phyloP scores from a whole-genome alignment of 192 early-diverging fungal genomes.

The Phlyctochytrium bullatum region DNA sequence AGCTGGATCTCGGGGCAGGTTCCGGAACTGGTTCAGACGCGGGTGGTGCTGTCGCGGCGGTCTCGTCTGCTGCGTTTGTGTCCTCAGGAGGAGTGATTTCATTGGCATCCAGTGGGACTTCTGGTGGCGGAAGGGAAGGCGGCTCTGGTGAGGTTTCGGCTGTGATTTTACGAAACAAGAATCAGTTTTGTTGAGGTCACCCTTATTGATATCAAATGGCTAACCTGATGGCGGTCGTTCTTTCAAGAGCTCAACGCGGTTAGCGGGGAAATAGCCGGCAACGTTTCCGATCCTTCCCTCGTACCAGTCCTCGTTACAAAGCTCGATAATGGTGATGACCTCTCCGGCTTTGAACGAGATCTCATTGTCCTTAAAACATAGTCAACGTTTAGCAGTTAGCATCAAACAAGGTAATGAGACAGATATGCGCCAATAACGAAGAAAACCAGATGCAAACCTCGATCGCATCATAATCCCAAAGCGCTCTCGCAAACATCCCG shows the following conservation, averaged over 20 bases:
- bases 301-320: conserved; percentile 58
- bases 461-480: conserved; percentile 46
- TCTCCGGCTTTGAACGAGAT: conserved; percentile 44
- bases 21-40: too few species aligned
- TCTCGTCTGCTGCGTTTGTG: too few species aligned
- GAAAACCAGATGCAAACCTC: conserved; percentile 30
- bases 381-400: background rate
- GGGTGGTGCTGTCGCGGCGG: too few species aligned
- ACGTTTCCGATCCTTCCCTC: conserved; percentile 30
- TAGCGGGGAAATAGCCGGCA: conserved; percentile 52
- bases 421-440: background rate
- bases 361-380: conserved; percentile 46
- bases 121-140: background rate
- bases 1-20: too few species aligned
- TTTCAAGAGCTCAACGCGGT: conserved; percentile 37
- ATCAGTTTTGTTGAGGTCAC: too few species aligned
- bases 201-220: too few species aligned
- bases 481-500: conserved; percentile 27
- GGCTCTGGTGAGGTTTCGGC: background rate
- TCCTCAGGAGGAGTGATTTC: too few species aligned
- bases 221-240: too few species aligned
- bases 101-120: background rate
- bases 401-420: background rate
- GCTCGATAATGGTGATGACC: conserved; percentile 35
- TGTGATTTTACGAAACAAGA: too few species aligned